Evolutionary conservation across 75 land plant genomes (phyloP).

Genomic region (Sequoia sempervirens): DNA sequence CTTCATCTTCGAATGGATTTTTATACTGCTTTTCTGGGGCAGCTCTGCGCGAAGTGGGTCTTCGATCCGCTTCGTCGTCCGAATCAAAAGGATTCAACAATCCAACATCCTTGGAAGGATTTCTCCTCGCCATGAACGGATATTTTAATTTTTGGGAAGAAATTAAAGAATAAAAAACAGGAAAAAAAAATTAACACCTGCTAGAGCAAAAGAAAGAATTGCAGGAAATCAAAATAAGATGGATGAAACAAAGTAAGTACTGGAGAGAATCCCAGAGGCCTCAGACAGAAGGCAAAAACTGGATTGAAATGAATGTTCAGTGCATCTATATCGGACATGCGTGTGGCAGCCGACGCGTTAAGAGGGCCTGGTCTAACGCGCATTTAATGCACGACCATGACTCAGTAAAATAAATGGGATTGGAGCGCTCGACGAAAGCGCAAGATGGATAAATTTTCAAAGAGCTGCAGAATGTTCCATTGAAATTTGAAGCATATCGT

Average conservation of each 20-base stretch:
- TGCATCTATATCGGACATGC: background rate
- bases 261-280: background rate
- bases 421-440: background rate
- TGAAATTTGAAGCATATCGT: too few species aligned
- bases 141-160: background rate
- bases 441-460: background rate
- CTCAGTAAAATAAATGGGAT: background rate
- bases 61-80: conserved; percentile 14
- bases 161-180: too few species aligned
- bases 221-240: background rate
- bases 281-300: background rate
- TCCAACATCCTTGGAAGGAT: background rate
- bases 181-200: background rate
- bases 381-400: background rate
- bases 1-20: conserved; percentile 21
- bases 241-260: background rate
- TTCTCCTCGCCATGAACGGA: conserved; percentile 9
- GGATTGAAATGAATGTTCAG: background rate
- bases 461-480: background rate
- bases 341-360: background rate
- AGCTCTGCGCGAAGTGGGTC: background rate
- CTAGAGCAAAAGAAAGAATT: background rate
- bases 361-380: background rate
- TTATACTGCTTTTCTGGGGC: background rate
- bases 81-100: conserved; percentile 23